Evolutionary conservation across 2,329 filamentous ascomycete species (phyloP).

Genomic region (Stachybotrys chartarum): DNA sequence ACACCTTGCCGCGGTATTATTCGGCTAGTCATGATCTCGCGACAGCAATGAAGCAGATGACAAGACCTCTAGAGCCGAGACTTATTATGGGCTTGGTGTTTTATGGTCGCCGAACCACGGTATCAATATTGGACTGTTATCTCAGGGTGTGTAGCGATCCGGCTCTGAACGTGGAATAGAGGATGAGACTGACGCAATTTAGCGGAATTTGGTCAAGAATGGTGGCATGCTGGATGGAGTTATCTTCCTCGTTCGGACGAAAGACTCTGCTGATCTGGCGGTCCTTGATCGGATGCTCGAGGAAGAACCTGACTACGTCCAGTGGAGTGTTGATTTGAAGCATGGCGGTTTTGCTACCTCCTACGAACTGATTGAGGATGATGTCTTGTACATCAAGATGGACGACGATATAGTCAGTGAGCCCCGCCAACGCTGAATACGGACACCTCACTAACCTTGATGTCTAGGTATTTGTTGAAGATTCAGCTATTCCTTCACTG

Average conservation of each 20-base stretch:
- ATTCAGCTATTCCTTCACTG: constrained; percentile 40
- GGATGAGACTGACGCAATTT: constrained; percentile 3
- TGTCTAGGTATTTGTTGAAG: constrained; percentile 26
- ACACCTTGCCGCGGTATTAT: no score
- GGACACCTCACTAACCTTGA: neutral
- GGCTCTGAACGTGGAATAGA: neutral
- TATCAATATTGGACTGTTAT: constrained; percentile 40
- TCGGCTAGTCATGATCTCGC: no score
- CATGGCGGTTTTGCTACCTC: constrained; percentile 27
- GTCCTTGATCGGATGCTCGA: constrained; percentile 30
- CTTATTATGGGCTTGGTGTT: constrained; percentile 39
- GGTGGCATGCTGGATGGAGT: constrained; percentile 37
- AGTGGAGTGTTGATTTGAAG: constrained; percentile 24
- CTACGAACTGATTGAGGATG: constrained; percentile 38
- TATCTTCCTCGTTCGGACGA: constrained; percentile 35
- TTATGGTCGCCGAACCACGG: constrained; percentile 33
- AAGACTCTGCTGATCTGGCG: constrained; percentile 27
- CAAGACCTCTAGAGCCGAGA: constrained; percentile 9
- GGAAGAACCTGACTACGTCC: constrained; percentile 28
- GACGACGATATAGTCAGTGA: constrained; percentile 28
- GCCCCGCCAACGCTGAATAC: no score
- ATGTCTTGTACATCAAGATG: constrained; percentile 33
- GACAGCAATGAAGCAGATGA: constrained; percentile 9
- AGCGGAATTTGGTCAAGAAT: constrained; percentile 36
- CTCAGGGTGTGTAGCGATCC: constrained; percentile 21